Evolutionary conservation across 345 rosid genomes (phyloP), one percentile per base, ranked within the genome.

Genomic region (Luvunga scandens): DNA sequence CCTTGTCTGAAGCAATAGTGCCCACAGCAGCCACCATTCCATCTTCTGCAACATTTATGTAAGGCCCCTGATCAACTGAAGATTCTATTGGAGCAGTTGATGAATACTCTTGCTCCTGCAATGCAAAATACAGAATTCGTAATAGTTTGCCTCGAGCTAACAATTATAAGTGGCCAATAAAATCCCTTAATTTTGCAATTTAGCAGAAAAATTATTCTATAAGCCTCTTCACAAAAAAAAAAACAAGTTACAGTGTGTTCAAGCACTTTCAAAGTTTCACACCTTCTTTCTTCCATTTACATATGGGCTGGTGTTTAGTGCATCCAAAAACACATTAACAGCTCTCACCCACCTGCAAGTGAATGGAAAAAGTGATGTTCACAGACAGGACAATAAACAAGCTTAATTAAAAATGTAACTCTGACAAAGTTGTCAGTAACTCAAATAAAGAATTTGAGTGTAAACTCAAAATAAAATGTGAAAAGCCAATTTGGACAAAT

Each of bases 301-400:
- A 9, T 45, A 75, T 24, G 85, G 66, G 61, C 83, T 77, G 18
- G 83, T 77, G 68, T 73, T 80, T 39, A 86, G 50, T 60, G 71
- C 80, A 25, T 60, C 64, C 36, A 83, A 55, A 74, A 83, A 86
- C 61, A 79, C 88, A 60, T 72, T 60, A 36, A 83, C 83, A 39
- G 86, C 88, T 71, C 88, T 81, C 66, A 83, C 86, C 85, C 89
- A 86, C 89, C 86, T 83, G 84, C 80, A 83, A 75, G 38, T 22
- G 36, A 65, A 69, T 1, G 63, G n/a, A 78, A 53, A 25, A 48
- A 31, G 25, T 57, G 9, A 72, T 72, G 48, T n/a, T 57, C 12
- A 56, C 0, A 5, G 14, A 4, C 28, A 56, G 75, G 75, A 55
- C 74, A 71, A 12, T 22, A 48, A 31, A 8, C 45, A 31, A 0